A percentile compares a stretch with the other conserved stretches of the same genome.
Conservation (phyloP, 169 alveolate genomes). For the Plasmodium chabaudi region DNA sequence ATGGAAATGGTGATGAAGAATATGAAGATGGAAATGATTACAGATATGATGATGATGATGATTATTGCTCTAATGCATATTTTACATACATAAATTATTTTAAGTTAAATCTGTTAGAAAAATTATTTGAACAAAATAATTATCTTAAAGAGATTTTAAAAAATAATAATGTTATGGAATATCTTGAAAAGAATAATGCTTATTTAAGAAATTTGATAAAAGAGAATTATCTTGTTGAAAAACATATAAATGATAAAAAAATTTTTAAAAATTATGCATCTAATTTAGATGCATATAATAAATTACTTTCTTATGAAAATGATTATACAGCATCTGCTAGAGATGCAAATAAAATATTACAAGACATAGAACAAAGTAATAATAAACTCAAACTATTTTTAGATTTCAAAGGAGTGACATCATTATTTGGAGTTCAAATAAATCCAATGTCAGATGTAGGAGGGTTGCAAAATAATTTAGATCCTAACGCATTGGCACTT, state of each 20-base stretch:
- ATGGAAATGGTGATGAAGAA: neutral
- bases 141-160: slow-evolving; percentile 36
- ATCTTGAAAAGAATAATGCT: slow-evolving; percentile 18
- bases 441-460: neutral
- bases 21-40: neutral
- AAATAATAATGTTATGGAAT: slow-evolving; percentile 34
- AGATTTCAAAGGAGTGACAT: neutral
- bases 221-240: slow-evolving; percentile 50
- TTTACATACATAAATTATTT: slow-evolving; percentile 33
- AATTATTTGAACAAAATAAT: slow-evolving; percentile 46
- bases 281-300: slow-evolving; percentile 1
- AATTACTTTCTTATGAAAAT: neutral
- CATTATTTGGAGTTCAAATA: neutral
- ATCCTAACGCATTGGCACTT: neutral
- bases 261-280: slow-evolving; percentile 12
- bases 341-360: slow-evolving; percentile 36
- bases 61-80: neutral
- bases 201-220: slow-evolving; percentile 50
- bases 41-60: neutral
- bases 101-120: slow-evolving; percentile 47
- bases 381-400: slow-evolving; percentile 15
- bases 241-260: slow-evolving; percentile 23
- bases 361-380: slow-evolving; percentile 25
- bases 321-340: slow-evolving; percentile 20
- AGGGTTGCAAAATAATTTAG: no score